These are phyloP conservation scores for Microsporum audouinii DNA, from an alignment of 2,329 filamentous ascomycete species.

Conservation along the genomic window DNA sequence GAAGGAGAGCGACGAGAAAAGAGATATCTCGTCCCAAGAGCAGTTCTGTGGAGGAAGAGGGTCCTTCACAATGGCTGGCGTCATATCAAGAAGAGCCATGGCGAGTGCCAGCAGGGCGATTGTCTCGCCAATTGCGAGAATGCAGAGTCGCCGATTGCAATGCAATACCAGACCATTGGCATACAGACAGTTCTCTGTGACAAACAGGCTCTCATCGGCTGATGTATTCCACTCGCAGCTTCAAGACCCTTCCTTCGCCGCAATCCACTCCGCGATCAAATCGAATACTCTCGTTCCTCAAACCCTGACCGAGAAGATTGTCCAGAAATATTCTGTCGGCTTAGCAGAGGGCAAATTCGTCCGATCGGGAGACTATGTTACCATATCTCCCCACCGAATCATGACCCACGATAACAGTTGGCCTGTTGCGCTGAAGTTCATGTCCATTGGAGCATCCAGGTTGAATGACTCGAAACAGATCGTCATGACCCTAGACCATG, in stretches of 20 bases:
- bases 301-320: conserved; percentile 85
- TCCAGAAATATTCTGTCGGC: conserved; percentile 69
- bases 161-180: neutral
- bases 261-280: conserved; percentile 14
- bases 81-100: conserved; percentile 4
- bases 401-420: conserved; percentile 84
- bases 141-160: conserved; percentile 4
- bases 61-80: neutral
- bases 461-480: conserved; percentile 62
- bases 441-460: conserved; percentile 66
- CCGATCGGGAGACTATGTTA: conserved; percentile 72
- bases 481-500: conserved; percentile 77
- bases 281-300: conserved; percentile 43
- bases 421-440: conserved; percentile 67
- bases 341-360: conserved; percentile 65
- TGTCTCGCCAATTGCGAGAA: neutral
- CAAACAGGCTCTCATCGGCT: conserved; percentile 6
- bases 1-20: neutral
- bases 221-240: conserved; percentile 15
- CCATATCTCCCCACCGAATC: conserved; percentile 56
- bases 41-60: neutral
- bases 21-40: neutral
- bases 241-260: conserved; percentile 13
- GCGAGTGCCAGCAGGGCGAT: conserved; percentile 2
- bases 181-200: conserved; percentile 10